Evolutionary conservation across 352 stramenopile species (phyloP), one percentile per base, ranked within the genome.

Genomic region (Thraustochytrium sp.): DNA sequence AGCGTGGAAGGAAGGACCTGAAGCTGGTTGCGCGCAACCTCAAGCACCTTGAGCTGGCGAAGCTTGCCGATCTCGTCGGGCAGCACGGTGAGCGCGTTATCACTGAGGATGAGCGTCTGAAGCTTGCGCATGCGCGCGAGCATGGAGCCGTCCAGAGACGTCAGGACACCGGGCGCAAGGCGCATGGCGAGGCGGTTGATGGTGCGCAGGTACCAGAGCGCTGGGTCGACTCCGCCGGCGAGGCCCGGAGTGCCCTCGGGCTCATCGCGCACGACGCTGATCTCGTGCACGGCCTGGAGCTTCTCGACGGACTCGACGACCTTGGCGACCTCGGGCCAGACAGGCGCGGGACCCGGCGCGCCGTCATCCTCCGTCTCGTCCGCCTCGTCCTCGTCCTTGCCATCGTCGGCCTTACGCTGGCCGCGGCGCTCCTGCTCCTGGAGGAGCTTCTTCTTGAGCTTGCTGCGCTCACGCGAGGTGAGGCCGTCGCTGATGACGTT

Each of bases 391-490:
- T 77, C 65, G 23, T 54, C 68, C 40, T 72, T 82, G 23, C 42
- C 46, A 8, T 82, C 53, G n/a, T 85, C 72, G 18, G 53, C 42
- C 51, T 26, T 37, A 9, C 36, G 34, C 31, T 26, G 13, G 26
- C 72, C 72, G 38, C 37, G 34, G 26, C 74, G 49, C 64, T 86
- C 82, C 29, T 73, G 72, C 23, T 29, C 73, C 42, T 85, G 44
- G 0, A 86, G 29, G 29, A n/a, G 9, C 55, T 80, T 77, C 82
- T 86, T 86, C 82, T 86, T 86, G 21, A 85, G 61, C 59, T 86
- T 86, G 76, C 21, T 77, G 16, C 76, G 49, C 82, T 86, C 73
- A n/a, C 73, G 84, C 18, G 72, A 78, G 4, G 82, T 86, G 1
- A 86, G 36, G 31, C 82, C 82, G 48, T 86, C 82, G 38, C 40